Percentiles rank a stretch among this genome's conserved stretches.
Conservation (phyloP, 306 rosid species). For the Pachyrhizus erosus region DNA sequence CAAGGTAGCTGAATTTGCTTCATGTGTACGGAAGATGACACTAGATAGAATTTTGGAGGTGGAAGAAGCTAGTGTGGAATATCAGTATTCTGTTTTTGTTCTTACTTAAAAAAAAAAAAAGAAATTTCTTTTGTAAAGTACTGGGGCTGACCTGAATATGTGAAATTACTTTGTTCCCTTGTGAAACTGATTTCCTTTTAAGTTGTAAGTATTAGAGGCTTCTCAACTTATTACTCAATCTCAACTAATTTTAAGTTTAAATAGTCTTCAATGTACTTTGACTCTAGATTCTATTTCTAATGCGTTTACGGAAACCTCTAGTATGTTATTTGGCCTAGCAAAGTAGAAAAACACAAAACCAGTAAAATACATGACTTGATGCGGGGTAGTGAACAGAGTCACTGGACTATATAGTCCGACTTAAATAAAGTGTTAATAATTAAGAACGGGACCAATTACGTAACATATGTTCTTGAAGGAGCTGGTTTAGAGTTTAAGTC, state of each 20-base stretch:
- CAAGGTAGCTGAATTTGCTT: conserved; percentile 63
- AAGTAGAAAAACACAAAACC: conserved; percentile 14
- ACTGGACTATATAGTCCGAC: conserved; percentile 16
- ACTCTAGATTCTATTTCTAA: not conserved
- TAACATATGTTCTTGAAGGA: conserved; percentile 37
- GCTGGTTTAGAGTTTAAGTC: not conserved
- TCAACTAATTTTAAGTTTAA: conserved; percentile 52
- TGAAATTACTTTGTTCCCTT: conserved; percentile 56
- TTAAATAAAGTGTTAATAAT: conserved; percentile 28
- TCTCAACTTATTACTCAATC: conserved; percentile 48
- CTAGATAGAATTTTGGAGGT: conserved; percentile 62
- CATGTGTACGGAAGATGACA: conserved; percentile 41
- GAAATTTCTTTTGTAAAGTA: conserved; percentile 65
- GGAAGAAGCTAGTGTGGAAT: conserved; percentile 57
- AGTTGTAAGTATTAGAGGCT: conserved; percentile 64
- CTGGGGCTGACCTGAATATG: conserved; percentile 61
- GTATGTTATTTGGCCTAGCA: conserved; percentile 26
- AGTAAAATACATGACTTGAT: conserved; percentile 1
- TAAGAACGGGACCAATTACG: conserved; percentile 24
- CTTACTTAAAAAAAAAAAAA: not conserved
- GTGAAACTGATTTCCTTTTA: conserved; percentile 52
- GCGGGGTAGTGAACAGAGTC: not conserved
- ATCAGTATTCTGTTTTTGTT: conserved; percentile 46
- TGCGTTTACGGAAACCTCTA: not conserved
- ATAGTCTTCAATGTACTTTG: conserved; percentile 26